Conservation (phyloP, 257 asterid species). For the Lithospermum erythrorhizon region DNA sequence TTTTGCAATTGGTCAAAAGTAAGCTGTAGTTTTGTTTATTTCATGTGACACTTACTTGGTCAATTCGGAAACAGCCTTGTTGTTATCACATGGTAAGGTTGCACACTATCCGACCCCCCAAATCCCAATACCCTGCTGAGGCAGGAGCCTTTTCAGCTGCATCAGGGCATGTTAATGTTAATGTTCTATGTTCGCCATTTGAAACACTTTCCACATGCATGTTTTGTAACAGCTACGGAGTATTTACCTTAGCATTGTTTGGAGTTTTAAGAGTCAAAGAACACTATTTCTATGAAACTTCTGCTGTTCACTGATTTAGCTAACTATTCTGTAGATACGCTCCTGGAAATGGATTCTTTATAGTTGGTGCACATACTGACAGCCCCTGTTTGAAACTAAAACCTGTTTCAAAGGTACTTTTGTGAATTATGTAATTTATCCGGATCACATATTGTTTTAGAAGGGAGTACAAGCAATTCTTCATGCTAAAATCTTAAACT, state of each 20-base stretch:
- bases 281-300: not conserved
- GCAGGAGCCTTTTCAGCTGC: too few relatives aligned
- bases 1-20: conserved; percentile 84
- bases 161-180: too few relatives aligned
- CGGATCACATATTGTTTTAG: not conserved
- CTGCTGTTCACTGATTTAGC: conserved; percentile 8
- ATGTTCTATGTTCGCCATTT: not conserved
- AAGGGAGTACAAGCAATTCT: not conserved
- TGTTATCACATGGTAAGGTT: too few relatives aligned
- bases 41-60: not conserved
- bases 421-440: not conserved
- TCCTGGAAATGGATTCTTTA: conserved; percentile 75
- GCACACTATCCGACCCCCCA: too few relatives aligned
- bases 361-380: conserved; percentile 94
- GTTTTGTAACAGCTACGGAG: not conserved
- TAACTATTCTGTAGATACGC: conserved; percentile 42
- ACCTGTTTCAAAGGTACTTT: conserved; percentile 68
- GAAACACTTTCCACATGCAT: not conserved
- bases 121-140: too few relatives aligned
- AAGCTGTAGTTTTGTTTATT: conserved; percentile 12
- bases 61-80: not conserved
- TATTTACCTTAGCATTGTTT: not conserved
- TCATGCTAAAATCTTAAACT: not conserved
- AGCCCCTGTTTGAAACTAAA: conserved; percentile 84
- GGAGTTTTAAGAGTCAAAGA: not conserved